Percentiles rank a stretch among this genome's conserved stretches.
phyloP scores from a whole-genome alignment of 805 yeast species.

The Candida maris region DNA sequence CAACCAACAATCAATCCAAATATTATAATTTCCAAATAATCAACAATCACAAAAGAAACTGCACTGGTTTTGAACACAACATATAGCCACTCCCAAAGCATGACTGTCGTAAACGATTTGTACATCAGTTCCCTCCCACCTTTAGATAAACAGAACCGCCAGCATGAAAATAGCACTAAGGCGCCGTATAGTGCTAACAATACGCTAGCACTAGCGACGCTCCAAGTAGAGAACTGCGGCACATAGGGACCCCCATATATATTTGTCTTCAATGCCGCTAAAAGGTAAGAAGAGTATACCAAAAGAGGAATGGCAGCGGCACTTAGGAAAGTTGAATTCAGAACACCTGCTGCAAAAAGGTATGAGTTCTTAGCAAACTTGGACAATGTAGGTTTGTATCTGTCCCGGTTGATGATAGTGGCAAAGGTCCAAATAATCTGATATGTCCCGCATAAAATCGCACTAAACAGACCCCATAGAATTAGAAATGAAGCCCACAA shows the following conservation, averaged over 20 bases:
- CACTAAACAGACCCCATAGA: conserved; percentile 28
- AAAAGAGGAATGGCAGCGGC: conserved; percentile 43
- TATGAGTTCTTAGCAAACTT: conserved; percentile 22
- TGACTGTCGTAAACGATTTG: conserved; percentile 43
- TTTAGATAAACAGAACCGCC: conserved; percentile 27
- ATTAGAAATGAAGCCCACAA: conserved; percentile 44
- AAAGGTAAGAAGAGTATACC: conserved; percentile 32
- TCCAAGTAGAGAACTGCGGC: conserved; percentile 14
- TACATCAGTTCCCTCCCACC: conserved; percentile 33
- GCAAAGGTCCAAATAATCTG: conserved; percentile 6
- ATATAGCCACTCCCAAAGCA: conserved; percentile 46
- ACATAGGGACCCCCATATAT: conserved; percentile 21
- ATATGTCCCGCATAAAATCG: conserved; percentile 18
- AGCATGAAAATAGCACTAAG: conserved; percentile 33
- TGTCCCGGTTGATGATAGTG: conserved; percentile 8
- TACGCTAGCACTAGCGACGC: conserved; percentile 33
- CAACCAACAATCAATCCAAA: conserved; percentile 43
- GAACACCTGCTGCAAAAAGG: conserved; percentile 32
- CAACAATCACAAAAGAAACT: conserved; percentile 37
- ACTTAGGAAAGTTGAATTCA: conserved; percentile 31
- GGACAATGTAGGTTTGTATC: conserved; percentile 6
- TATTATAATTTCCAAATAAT: conserved; percentile 31
- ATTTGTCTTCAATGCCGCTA: conserved; percentile 10
- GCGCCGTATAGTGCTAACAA: conserved; percentile 33
- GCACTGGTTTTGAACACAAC: conserved; percentile 40